Conservation (phyloP, 441 rosid species). For the California macrophylla region DNA sequence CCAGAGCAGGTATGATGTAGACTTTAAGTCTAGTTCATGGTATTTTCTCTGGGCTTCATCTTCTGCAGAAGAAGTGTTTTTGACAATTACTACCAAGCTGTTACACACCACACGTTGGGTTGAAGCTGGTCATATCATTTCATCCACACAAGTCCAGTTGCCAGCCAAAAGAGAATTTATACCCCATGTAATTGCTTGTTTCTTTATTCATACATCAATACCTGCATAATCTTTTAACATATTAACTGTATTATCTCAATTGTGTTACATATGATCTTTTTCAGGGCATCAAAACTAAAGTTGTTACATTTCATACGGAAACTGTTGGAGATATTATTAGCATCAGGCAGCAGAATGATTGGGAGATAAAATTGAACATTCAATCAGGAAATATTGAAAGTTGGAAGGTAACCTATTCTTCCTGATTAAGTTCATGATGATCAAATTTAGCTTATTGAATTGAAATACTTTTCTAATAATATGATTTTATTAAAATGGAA, state of each 20-base stretch:
- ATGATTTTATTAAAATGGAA: background rate
- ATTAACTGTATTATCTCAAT: background rate
- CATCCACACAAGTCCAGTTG: constrained; percentile 68
- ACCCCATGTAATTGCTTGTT: constrained; percentile 49
- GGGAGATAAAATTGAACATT: constrained; percentile 63
- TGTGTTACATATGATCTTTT: constrained; percentile 14
- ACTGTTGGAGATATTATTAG: constrained; percentile 42
- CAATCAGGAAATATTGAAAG: constrained; percentile 54
- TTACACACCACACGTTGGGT: constrained; percentile 60
- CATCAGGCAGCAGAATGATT: constrained; percentile 41
- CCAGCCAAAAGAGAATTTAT: constrained; percentile 43
- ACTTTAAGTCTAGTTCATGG: constrained; percentile 79
- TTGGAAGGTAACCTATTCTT: constrained; percentile 60
- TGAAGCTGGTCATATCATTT: constrained; percentile 67
- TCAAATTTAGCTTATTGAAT: background rate
- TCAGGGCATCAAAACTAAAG: constrained; percentile 49
- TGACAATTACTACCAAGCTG: constrained; percentile 53
- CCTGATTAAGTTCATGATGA: constrained; percentile 10
- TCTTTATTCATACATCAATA: constrained; percentile 1
- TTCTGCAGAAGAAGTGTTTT: constrained; percentile 49
- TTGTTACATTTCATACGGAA: constrained; percentile 36
- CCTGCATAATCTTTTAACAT: background rate
- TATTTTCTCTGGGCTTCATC: constrained; percentile 58
- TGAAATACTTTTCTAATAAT: background rate
- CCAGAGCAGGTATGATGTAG: constrained; percentile 50